Base-by-base conservation (phyloP, 768 basidiomycete species). In the Gloeopeniophorella convolvens region DNA sequence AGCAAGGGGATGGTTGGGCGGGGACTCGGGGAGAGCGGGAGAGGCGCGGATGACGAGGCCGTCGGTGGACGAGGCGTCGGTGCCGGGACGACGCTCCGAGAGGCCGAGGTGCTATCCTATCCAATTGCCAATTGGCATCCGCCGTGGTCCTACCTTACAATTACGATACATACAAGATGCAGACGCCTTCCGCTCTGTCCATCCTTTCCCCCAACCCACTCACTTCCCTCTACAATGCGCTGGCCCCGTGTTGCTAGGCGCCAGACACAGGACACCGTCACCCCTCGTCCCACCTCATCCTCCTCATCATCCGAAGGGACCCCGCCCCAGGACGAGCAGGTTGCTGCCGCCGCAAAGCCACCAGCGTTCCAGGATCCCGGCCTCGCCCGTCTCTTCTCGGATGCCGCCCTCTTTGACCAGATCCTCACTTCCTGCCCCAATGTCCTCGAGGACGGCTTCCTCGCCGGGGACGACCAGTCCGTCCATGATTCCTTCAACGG, bases 391-490 rank as follows among this genome's bases (percentile, higher is more conserved):
- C 66, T 75, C 23, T 71, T 70, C 62, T 62, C 56, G 26, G 68
- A 73, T 30, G 74, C 72, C 3, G 62, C 64, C 9, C 60, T 65
- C 24, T 74, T 66, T 50, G 67, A 68, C 41, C 64, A 66, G 42
- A 57, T 71, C n/a, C 62, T 75, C 4, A 56, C 42, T 24, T 28
- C 47, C 27, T n/a, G 18, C 44, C 12, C 48, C n/a, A 40, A 50
- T 42, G 28, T 44, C 21, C 18, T 27, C 7, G 32, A 34, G 3
- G 27, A 33, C 10, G 23, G 42, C 9, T 20, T 48, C 10, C n/a
- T 16, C 11, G 16, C 28, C 18, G 39, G 39, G 16, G 48, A 40
- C 9, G 42, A 35, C 9, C 20, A 9, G 35, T 13, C 34, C 18
- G 45, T 54, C 7, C 59, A 67, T 18, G 62, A 62, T 36, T 28